Conservation (phyloP, 768 basidiomycete species). For the Cystofilobasidium macerans region DNA sequence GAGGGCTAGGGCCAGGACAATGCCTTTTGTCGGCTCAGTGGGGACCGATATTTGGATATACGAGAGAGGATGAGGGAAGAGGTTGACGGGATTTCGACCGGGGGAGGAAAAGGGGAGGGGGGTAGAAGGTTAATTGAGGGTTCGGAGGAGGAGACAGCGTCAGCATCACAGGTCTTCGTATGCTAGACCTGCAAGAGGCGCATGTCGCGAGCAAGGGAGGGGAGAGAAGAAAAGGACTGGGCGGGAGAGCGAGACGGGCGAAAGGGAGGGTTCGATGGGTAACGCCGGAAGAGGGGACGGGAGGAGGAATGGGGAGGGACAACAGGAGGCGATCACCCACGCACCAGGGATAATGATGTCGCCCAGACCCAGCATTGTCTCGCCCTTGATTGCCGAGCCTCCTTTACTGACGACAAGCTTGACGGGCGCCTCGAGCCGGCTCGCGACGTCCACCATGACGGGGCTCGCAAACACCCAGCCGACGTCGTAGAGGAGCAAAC, state of each 20-base stretch:
- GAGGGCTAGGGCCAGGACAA: slow-evolving; percentile 70
- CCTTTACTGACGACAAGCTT: slow-evolving; percentile 74
- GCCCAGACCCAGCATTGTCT: slow-evolving; percentile 72
- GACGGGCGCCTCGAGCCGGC: slow-evolving; percentile 78
- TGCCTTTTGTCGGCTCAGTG: too few species aligned
- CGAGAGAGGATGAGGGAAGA: too few species aligned
- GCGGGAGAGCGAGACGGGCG: too few species aligned
- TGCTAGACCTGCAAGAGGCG: too few species aligned
- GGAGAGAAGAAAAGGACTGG: neutral
- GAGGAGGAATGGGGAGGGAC: neutral
- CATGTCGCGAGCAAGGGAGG: too few species aligned
- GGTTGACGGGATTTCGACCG: too few species aligned
- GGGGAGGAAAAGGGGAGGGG: neutral
- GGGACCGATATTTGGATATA: too few species aligned
- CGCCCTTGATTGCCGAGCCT: slow-evolving; percentile 46
- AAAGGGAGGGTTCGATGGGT: too few species aligned
- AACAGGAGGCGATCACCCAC: neutral
- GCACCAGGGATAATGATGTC: slow-evolving; percentile 31
- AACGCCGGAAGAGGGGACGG: neutral
- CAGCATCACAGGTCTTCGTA: too few species aligned
- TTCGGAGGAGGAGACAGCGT: neutral
- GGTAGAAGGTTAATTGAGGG: too few species aligned
- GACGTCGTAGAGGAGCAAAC: slow-evolving; percentile 78
- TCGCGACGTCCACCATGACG: slow-evolving; percentile 58
- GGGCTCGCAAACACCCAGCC: slow-evolving; percentile 60